A percentile compares a stretch with the other conserved stretches of the same genome.
phyloP scores from a whole-genome alignment of 192 early-diverging fungal genomes.

The Podila verticillata region DNA sequence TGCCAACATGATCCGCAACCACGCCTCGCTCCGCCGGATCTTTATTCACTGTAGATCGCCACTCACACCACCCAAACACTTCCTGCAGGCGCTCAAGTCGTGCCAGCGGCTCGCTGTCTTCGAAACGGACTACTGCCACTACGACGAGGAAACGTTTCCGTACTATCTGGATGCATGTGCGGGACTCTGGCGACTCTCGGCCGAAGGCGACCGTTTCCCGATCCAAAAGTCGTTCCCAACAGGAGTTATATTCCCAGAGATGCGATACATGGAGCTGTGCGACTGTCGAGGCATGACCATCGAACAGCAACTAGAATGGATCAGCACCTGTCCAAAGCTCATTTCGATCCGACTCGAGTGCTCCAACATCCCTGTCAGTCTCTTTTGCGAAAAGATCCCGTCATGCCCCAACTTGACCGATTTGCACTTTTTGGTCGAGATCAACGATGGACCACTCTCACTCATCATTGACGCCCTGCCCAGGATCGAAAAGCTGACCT shows the following conservation, averaged over 20 bases:
- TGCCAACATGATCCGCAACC: conserved; percentile 18
- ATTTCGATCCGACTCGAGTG: conserved; percentile 22
- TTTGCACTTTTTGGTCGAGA: conserved; percentile 7
- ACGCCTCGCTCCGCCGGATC: conserved; percentile 11
- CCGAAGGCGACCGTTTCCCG: background rate
- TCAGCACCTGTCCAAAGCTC: conserved; percentile 32
- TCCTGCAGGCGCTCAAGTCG: conserved; percentile 10
- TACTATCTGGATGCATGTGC: background rate
- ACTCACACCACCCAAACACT: background rate
- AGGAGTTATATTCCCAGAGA: conserved; percentile 18
- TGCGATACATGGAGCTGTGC: conserved; percentile 21
- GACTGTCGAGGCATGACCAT: background rate
- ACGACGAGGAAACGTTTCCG: background rate
- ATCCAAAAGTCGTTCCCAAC: background rate
- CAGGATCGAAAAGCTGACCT: conserved; percentile 26
- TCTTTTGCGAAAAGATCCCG: conserved; percentile 11
- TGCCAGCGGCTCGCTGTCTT: conserved; percentile 24
- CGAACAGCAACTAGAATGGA: conserved; percentile 14
- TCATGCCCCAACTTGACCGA: conserved; percentile 17
- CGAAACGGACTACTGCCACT: conserved; percentile 10
- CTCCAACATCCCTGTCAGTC: background rate
- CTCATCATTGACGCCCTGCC: conserved; percentile 18
- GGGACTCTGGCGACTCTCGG: conserved; percentile 13
- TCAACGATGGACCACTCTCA: conserved; percentile 9
- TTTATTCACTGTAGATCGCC: conserved; percentile 2